Conservation (phyloP, 805 yeast genomes). For the Jamesozyma spencerorum region DNA sequence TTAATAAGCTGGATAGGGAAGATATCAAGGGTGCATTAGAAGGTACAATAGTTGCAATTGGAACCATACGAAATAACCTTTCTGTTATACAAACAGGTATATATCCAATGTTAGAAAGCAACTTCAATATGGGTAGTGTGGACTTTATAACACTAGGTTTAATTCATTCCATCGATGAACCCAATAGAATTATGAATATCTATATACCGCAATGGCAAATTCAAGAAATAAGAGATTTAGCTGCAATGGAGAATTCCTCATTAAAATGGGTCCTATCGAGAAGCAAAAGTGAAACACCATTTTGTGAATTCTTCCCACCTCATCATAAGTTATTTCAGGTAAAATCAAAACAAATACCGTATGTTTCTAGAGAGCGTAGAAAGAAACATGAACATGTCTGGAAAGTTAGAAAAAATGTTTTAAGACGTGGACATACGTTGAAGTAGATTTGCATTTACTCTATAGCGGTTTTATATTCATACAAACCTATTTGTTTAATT, state of each 20-base stretch:
- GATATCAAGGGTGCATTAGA: conserved; percentile 31
- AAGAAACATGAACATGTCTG: conserved; percentile 46
- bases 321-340: conserved; percentile 8
- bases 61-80: conserved; percentile 6
- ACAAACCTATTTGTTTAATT: neutral
- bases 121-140: too few species aligned
- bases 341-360: conserved; percentile 32
- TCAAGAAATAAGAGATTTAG: conserved; percentile 7
- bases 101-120: conserved; percentile 26
- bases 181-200: conserved; percentile 37
- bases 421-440: conserved; percentile 35
- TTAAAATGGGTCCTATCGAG: conserved; percentile 40
- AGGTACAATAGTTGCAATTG: conserved; percentile 31
- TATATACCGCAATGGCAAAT: conserved; percentile 39
- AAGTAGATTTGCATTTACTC: conserved; percentile 5
- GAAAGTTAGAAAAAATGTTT: conserved; percentile 48
- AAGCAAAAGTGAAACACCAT: conserved; percentile 61
- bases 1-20: conserved; percentile 23
- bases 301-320: conserved; percentile 39
- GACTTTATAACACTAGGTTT: conserved; percentile 35
- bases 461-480: neutral
- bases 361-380: conserved; percentile 32
- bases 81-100: conserved; percentile 11
- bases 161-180: conserved; percentile 53
- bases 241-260: conserved; percentile 9